Evolutionary conservation across 2,329 filamentous ascomycete genomes (phyloP), one percentile per base, ranked within the genome.

Genomic region (Harringtonia lauricola): DNA sequence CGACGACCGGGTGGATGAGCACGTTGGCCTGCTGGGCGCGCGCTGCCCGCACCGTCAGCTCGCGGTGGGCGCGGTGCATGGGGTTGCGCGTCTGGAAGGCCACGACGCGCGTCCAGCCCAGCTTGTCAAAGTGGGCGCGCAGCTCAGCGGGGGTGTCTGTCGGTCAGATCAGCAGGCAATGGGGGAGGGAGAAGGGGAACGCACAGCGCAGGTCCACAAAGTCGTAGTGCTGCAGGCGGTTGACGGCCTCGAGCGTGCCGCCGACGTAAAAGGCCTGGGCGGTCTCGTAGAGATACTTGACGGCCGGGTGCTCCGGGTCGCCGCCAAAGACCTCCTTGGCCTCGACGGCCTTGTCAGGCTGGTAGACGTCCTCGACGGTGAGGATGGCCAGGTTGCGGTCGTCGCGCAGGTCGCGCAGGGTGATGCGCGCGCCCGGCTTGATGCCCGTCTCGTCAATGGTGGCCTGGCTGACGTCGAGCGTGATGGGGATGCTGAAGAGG

Each of bases 41-140:
- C 53, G 92, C 92, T 54, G 92, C 92, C 59, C 92, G 88, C 59
- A 98, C 92, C 47, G 92, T 98, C 65, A 98, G 72, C 72, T 98
- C 92, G 68, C 92, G 81, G 70, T 98, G 92, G 63, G 92, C 92
- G 59, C 92, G 85, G 74, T 98, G 92, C 92, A 98, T 98, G 56
- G 92, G 92, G 71, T 98, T 98, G 64, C 89, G 75, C 52, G 92
- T 98, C 76, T 98, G 92, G 83, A 98, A 98, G 60, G 92, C 92
- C 52, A 98, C 92, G 55, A 98, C 90, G 65, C 83, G 83, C 65
- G 85, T 82, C 92, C 92, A 98, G 68, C 92, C 92, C 57, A 98
- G 87, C 79, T 98, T 98, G 76, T 96, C 92, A 62, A 98, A 98
- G 74, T 96, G 90, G 52, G 86, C 73, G 57, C 92, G 86, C 57